Evolutionary conservation across 2,329 filamentous ascomycete species (phyloP).

Genomic region (Ophiobolus disseminans): DNA sequence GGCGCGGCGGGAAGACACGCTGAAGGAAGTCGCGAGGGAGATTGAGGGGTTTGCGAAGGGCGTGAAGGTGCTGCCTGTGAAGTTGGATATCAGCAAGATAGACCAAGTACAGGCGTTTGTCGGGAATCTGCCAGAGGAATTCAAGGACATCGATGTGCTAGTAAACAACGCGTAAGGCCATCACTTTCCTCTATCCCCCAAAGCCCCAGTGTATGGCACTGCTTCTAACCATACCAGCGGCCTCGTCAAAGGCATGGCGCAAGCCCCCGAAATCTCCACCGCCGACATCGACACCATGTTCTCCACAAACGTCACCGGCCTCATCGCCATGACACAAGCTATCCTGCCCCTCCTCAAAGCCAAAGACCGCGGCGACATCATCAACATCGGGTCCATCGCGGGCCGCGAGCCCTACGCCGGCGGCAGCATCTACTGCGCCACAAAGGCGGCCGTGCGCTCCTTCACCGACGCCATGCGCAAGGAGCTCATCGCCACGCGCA

Average conservation of each 20-base stretch:
- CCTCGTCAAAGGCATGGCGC: slow-evolving; percentile 85
- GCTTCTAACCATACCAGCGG: slow-evolving; percentile 63
- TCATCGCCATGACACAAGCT: slow-evolving; percentile 97
- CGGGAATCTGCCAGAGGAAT: slow-evolving; percentile 76
- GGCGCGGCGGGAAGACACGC: slow-evolving; percentile 80
- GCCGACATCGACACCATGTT: slow-evolving; percentile 90
- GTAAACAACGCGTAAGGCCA: slow-evolving; percentile 66
- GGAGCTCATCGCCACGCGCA: slow-evolving; percentile 80
- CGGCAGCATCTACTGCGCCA: slow-evolving; percentile 91
- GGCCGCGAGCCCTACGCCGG: slow-evolving; percentile 85
- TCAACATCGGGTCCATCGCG: slow-evolving; percentile 94
- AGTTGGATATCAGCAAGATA: slow-evolving; percentile 85
- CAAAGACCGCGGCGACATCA: slow-evolving; percentile 86
- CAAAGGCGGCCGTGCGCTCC: slow-evolving; percentile 84
- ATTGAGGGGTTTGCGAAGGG: slow-evolving; percentile 77
- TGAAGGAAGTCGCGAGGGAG: slow-evolving; percentile 77
- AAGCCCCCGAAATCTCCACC: slow-evolving; percentile 80
- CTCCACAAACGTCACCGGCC: slow-evolving; percentile 87
- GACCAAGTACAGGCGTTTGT: slow-evolving; percentile 78
- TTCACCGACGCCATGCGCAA: slow-evolving; percentile 85
- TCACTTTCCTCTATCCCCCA: too few relatives aligned
- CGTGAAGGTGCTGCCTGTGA: slow-evolving; percentile 78
- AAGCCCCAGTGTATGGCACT: background rate
- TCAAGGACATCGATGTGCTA: slow-evolving; percentile 82
- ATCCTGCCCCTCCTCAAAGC: slow-evolving; percentile 82